Evolutionary conservation across 192 early-diverging fungal species (phyloP).

Genomic region (Spinellus fusiger): DNA sequence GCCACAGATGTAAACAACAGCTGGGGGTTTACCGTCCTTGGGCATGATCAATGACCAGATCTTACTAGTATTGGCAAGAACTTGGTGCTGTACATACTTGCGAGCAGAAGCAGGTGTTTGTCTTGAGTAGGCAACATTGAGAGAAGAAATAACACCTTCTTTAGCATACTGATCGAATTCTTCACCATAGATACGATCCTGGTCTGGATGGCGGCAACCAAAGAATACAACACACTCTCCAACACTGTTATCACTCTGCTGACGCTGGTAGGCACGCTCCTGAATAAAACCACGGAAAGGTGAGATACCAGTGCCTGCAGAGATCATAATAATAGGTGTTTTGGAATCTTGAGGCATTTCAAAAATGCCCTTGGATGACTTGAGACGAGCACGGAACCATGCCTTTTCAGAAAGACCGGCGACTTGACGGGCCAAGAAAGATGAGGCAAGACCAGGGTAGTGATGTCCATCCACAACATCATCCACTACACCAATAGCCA

Average conservation of each 20-base stretch:
- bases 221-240: constrained; percentile 66
- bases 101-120: constrained; percentile 12
- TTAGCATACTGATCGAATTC: constrained; percentile 51
- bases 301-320: constrained; percentile 89
- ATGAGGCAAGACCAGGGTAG: constrained; percentile 29
- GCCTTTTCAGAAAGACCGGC: constrained; percentile 20
- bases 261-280: constrained; percentile 20
- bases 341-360: constrained; percentile 48
- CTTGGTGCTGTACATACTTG: constrained; percentile 29
- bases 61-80: constrained; percentile 13
- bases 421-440: constrained; percentile 11
- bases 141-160: constrained; percentile 48
- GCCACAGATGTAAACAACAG: constrained; percentile 24
- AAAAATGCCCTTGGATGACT: constrained; percentile 42
- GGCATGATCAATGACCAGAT: constrained; percentile 11
- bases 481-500: constrained; percentile 30
- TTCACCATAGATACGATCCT: constrained; percentile 68
- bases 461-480: constrained; percentile 14
- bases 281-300: constrained; percentile 86
- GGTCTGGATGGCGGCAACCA: constrained; percentile 67
- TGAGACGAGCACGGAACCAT: constrained; percentile 11
- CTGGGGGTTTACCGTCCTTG: background rate
- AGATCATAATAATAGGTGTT: constrained; percentile 77
- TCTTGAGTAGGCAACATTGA: constrained; percentile 60
- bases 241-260: constrained; percentile 43